Conservation (phyloP, 805 yeast genomes). For the Priceomyces haplophilus region DNA sequence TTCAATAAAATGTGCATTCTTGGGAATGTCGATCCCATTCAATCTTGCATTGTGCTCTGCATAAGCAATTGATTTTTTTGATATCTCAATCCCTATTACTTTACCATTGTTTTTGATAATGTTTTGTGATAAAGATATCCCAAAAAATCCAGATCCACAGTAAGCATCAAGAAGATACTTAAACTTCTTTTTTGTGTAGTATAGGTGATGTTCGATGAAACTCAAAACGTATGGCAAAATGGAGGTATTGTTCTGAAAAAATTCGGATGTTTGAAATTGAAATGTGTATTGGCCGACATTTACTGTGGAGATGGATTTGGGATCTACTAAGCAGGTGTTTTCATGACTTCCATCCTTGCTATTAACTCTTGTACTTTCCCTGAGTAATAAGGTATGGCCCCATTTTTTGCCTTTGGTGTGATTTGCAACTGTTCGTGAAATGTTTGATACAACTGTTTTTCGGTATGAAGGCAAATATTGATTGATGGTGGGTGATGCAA, state of each 20-base stretch:
- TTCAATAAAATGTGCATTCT: slow-evolving; percentile 28
- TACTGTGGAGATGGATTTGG: slow-evolving; percentile 31
- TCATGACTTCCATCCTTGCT: slow-evolving; percentile 27
- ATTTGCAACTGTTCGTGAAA: slow-evolving; percentile 1
- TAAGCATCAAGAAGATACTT: slow-evolving; percentile 40
- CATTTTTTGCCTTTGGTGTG: slow-evolving; percentile 1
- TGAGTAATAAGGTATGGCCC: slow-evolving; percentile 18
- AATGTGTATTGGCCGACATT: slow-evolving; percentile 33
- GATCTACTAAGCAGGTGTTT: slow-evolving; percentile 24
- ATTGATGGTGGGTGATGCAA: slow-evolving; percentile 34
- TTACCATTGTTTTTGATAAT: slow-evolving; percentile 27
- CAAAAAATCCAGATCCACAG: slow-evolving; percentile 47
- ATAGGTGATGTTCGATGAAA: slow-evolving; percentile 23
- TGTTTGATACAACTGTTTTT: slow-evolving; percentile 7
- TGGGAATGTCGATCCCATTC: slow-evolving; percentile 31
- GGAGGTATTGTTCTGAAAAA: slow-evolving; percentile 39
- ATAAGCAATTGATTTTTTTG: slow-evolving; percentile 28
- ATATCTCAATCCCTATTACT: slow-evolving; percentile 42
- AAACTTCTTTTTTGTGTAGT: slow-evolving; percentile 7
- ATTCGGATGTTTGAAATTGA: slow-evolving; percentile 37
- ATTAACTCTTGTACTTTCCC: slow-evolving; percentile 33
- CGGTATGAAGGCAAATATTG: slow-evolving; percentile 17
- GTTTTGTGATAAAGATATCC: slow-evolving; percentile 31
- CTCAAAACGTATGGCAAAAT: slow-evolving; percentile 36
- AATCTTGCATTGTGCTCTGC: slow-evolving; percentile 39